These are phyloP conservation scores for Teratosphaeria zuluensis DNA, from an alignment of 2,329 filamentous ascomycete species.

Conservation along the genomic window DNA sequence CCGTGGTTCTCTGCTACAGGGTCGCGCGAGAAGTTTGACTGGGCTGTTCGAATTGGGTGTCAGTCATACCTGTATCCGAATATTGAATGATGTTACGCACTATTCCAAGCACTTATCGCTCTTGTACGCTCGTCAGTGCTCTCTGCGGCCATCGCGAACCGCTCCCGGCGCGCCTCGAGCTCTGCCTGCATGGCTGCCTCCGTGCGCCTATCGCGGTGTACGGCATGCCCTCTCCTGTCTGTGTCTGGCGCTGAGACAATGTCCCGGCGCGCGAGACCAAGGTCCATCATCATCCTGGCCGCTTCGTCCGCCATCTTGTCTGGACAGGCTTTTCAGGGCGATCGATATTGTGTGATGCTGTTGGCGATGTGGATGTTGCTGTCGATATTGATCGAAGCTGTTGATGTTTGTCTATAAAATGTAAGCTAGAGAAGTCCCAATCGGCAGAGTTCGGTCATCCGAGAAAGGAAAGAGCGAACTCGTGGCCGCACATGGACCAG, in stretches of 20 bases:
- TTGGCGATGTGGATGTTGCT: not conserved
- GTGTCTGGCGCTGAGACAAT: slow-evolving; percentile 10
- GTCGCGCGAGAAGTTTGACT: slow-evolving; percentile 3
- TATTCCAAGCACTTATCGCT: not conserved
- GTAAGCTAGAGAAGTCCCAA: not conserved
- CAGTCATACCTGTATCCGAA: not conserved
- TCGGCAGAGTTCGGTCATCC: not conserved
- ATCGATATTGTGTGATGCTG: not conserved
- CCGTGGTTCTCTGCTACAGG: slow-evolving; percentile 4
- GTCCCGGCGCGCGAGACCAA: slow-evolving; percentile 14
- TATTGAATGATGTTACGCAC: not conserved
- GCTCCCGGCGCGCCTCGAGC: not conserved
- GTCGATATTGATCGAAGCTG: not conserved
- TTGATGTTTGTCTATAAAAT: not conserved
- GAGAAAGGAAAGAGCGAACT: not conserved
- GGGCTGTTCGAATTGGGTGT: not conserved
- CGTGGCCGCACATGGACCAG: not conserved
- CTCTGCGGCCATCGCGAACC: not conserved
- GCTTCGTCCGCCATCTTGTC: slow-evolving; percentile 10
- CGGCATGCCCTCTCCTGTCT: not conserved
- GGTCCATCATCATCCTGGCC: slow-evolving; percentile 16
- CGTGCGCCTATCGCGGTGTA: not conserved
- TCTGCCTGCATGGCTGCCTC: not conserved
- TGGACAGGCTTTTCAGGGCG: not conserved
- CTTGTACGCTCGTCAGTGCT: not conserved